A percentile compares a stretch with the other conserved stretches of the same genome.
Evolutionary conservation across 2,329 filamentous ascomycete species (phyloP).

Genomic region (Aspergillus sp.): DNA sequence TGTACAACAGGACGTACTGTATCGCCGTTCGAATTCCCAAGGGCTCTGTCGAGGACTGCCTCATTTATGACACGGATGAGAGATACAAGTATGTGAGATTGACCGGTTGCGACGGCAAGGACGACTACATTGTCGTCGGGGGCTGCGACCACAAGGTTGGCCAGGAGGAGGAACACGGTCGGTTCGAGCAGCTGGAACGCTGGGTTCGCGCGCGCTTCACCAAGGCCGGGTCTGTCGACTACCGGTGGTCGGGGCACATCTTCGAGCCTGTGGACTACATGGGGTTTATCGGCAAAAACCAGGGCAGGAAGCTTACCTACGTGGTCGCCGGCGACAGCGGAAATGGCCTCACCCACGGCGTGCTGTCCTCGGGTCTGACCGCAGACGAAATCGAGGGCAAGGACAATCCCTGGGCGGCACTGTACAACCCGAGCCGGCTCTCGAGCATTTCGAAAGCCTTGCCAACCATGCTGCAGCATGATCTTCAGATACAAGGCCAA

Average conservation of each 20-base stretch:
- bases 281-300: constrained; percentile 49
- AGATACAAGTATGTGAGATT: constrained; percentile 48
- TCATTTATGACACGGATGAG: constrained; percentile 48
- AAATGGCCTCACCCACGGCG: constrained; percentile 49
- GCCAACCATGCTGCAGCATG: constrained; percentile 41
- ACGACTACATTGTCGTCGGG: constrained; percentile 49
- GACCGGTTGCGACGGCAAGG: constrained; percentile 43
- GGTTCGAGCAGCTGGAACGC: constrained; percentile 43
- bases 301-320: constrained; percentile 43
- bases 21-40: constrained; percentile 48
- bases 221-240: constrained; percentile 41
- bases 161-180: constrained; percentile 37
- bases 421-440: constrained; percentile 45
- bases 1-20: constrained; percentile 47
- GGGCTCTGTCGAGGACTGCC: constrained; percentile 43
- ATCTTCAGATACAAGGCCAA: constrained; percentile 47
- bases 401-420: constrained; percentile 40
- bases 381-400: constrained; percentile 45
- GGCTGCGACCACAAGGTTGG: constrained; percentile 53
- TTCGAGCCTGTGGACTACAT: constrained; percentile 48
- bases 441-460: constrained; percentile 38
- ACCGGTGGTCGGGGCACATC: constrained; percentile 50
- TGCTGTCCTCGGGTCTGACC: constrained; percentile 44
- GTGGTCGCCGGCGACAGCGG: constrained; percentile 50
- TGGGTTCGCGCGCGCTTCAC: constrained; percentile 49